Evolutionary conservation across 164 flowering plant species (phyloP), one percentile per base, ranked within the genome.

Genomic region (Annona squamosa): DNA sequence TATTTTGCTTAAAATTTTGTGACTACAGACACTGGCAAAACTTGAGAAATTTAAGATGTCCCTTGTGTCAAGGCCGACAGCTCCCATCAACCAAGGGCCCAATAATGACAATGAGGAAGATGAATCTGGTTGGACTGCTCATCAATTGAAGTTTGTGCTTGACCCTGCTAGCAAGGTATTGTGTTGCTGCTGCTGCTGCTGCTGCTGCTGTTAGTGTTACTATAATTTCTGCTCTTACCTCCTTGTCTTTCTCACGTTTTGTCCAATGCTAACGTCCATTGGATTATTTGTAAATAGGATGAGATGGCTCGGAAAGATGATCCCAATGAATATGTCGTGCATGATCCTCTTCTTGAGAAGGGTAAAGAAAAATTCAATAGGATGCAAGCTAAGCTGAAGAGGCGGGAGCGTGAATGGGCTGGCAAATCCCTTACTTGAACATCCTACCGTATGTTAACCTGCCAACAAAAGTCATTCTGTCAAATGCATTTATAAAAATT

Each of bases 291-390:
- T 7, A 68, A 9, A 56, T 92, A 95, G 99, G 90, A 88, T 77
- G 80, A 79, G 67, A 95, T 95, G 99, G 77, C 92, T 57, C 90
- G 99, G 37, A 91, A 77, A 4, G 86, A 91, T 5, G 91, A 90
- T 65, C 88, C 89, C 0, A 82, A 93, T 73, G 91, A 87, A 67
- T 93, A 93, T 77, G 90, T 83, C 61, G 93, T 95, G 65, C 84
- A 79, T 26, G 99, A 95, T 81, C 99, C 99, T 73, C 96, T 95
- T 76, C 70, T 95, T 75, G 97, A 91, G 86, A 90, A 93, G 78
- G 99, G 99, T 44, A 95, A 93, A 82, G 91, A 95, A 81, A 95
- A 95, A 77, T 93, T 95, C 85, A 95, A 95, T 82, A 83, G 68
- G 78, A 90, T 89, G 95, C 92, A 87, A 78, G 99, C 99, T 67